Evolutionary conservation across 148 eudicot species (phyloP).

Genomic region (Diospyros lotus): DNA sequence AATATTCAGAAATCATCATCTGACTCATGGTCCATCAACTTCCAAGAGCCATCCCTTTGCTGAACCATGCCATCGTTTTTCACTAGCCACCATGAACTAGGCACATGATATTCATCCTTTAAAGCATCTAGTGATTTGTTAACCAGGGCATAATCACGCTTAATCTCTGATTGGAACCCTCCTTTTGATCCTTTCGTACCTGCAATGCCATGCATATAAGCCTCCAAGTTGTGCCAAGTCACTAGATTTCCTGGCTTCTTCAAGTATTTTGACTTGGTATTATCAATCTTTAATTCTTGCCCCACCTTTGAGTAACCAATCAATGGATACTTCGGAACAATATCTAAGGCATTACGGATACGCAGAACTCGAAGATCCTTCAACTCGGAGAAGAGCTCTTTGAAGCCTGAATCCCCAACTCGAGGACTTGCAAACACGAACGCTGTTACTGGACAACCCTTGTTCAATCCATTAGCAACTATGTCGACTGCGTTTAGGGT

Average conservation of each 20-base stretch:
- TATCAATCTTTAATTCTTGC: constrained; percentile 37
- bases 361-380: constrained; percentile 28
- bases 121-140: constrained; percentile 41
- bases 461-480: constrained; percentile 37
- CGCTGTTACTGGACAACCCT: constrained; percentile 39
- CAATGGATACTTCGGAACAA: constrained; percentile 44
- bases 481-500: constrained; percentile 54
- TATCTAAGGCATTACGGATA: constrained; percentile 32
- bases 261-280: constrained; percentile 40
- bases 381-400: constrained; percentile 12
- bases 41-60: constrained; percentile 47
- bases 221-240: constrained; percentile 62
- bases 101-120: constrained; percentile 51
- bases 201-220: constrained; percentile 61
- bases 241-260: constrained; percentile 32
- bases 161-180: constrained; percentile 46
- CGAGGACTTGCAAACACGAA: constrained; percentile 49
- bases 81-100: constrained; percentile 45
- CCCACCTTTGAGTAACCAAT: constrained; percentile 49
- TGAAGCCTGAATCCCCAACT: constrained; percentile 48
- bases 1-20: constrained; percentile 20
- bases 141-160: constrained; percentile 44
- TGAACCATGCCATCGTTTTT: constrained; percentile 68
- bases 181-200: constrained; percentile 30
- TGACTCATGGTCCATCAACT: constrained; percentile 40